Evolutionary conservation across 805 yeast species (phyloP), one percentile per base, ranked within the genome.

Genomic region (Candida boidinii): DNA sequence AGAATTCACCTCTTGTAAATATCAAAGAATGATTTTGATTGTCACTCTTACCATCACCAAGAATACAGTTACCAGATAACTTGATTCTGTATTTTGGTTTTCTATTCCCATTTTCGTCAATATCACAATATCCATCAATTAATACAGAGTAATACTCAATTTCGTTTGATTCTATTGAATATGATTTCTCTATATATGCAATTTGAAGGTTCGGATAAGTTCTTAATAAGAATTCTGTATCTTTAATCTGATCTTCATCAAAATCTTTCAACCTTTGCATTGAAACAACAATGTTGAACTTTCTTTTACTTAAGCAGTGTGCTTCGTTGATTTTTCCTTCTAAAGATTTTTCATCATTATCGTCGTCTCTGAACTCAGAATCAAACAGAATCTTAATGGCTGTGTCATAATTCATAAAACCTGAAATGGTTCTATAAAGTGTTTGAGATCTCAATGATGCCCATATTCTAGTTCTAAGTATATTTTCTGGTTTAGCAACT

Each of bases 11-110:
- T 41, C 92, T 68, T 46, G 76, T 73, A 58, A 79, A 83, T 22
- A 80, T 71, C 30, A 83, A 52, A 5, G 88, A 74, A 52, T 76
- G 83, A 48, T 83, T 83, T 51, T 83, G 94, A 48, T 83, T 83
- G 55, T 83, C 94, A 20, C 87, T 72, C 53, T 82, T 82, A 36
- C 94, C 94, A 53, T 82, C 92, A 30, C 94, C 94, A 38, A 83
- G 64, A 34, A 82, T 79, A 30, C 94, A 94, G 51, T 81, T 74
- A 13, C 94, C 94, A 11, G 88, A 77, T 28, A 83, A 63, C 44
- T 63, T 71, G 29, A 83, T 68, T 44, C 76, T 63, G 45, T 76
- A 76, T 44, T 75, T 73, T 20, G 85, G 85, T 37, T 63, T 61
- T 41, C 81, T 60, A 37, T 64, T 49, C 9, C 86, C 85, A 43